Conservation (phyloP, 441 rosid species). For the Capsella rubella region DNA sequence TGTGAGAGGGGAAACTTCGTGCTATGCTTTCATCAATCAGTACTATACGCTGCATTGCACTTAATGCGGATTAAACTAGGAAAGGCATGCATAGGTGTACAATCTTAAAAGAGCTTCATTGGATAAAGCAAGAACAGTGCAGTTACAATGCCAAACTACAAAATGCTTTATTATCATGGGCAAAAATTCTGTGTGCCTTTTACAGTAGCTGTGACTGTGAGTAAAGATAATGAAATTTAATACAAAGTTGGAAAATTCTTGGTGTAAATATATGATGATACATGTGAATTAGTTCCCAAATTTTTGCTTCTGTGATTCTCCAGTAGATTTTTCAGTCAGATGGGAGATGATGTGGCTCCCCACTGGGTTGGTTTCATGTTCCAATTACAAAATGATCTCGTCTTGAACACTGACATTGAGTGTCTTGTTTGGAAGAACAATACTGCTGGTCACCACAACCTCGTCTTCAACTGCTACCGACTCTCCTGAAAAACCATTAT, state of each 20-base stretch:
- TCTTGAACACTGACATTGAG: slow-evolving; percentile 88
- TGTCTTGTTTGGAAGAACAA: slow-evolving; percentile 91
- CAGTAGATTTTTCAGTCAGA: slow-evolving; percentile 22
- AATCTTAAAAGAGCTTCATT: background rate
- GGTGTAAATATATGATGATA: slow-evolving; percentile 33
- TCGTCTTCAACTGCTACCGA: slow-evolving; percentile 89
- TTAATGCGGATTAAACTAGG: background rate
- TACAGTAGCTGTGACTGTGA: slow-evolving; percentile 33
- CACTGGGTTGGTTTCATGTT: slow-evolving; percentile 25
- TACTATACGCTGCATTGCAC: slow-evolving; percentile 6
- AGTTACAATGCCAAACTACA: background rate
- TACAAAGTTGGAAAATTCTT: slow-evolving; percentile 25
- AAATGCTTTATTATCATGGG: slow-evolving; percentile 35
- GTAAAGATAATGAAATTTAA: slow-evolving; percentile 11
- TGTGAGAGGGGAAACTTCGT: background rate
- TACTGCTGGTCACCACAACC: slow-evolving; percentile 84
- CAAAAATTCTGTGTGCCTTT: slow-evolving; percentile 36
- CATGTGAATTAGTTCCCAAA: slow-evolving; percentile 19
- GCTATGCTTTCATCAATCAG: background rate
- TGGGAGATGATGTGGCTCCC: slow-evolving; percentile 23
- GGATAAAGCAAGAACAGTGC: slow-evolving; percentile 31
- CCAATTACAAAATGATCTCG: slow-evolving; percentile 72
- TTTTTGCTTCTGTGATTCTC: slow-evolving; percentile 37
- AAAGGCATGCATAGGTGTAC: background rate
- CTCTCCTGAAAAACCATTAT: slow-evolving; percentile 66